phyloP scores from a whole-genome alignment of 352 stramenopile genomes.

The Pythium biforme region DNA sequence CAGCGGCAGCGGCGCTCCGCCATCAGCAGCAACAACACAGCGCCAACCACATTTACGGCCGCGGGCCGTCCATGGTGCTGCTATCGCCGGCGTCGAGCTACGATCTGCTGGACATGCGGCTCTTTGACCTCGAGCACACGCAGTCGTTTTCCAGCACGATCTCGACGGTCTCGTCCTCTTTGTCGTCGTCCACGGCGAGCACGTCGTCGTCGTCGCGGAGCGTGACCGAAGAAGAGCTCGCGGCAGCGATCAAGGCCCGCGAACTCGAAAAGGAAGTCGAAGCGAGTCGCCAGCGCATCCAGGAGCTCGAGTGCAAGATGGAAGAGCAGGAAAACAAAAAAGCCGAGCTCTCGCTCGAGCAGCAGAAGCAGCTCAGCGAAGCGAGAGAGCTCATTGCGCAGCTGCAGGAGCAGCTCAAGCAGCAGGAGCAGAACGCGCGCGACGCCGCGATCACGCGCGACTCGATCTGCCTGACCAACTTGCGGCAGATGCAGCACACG shows the following conservation, averaged over 20 bases:
- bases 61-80: slow-evolving; percentile 16
- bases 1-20: not conserved
- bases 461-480: slow-evolving; percentile 54
- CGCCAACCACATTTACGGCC: slow-evolving; percentile 10
- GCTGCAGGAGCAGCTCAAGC: slow-evolving; percentile 55
- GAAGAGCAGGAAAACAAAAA: slow-evolving; percentile 53
- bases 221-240: slow-evolving; percentile 59
- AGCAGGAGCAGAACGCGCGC: slow-evolving; percentile 52
- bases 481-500: slow-evolving; percentile 25
- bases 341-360: slow-evolving; percentile 51
- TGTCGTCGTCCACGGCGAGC: slow-evolving; percentile 21
- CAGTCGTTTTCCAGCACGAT: slow-evolving; percentile 21
- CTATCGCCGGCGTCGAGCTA: slow-evolving; percentile 16
- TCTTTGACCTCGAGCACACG: slow-evolving; percentile 13
- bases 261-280: slow-evolving; percentile 75
- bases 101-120: slow-evolving; percentile 17
- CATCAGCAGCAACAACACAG: not conserved
- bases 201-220: slow-evolving; percentile 15
- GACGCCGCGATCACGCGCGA: slow-evolving; percentile 52
- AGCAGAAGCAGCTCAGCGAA: slow-evolving; percentile 58
- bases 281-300: slow-evolving; percentile 55
- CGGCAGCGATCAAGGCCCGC: slow-evolving; percentile 49
- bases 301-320: slow-evolving; percentile 55
- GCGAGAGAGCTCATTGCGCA: slow-evolving; percentile 52
- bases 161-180: slow-evolving; percentile 22